Base-by-base conservation (phyloP, 1,284 basidiomycete genomes). In the Puccinia brachypodii region DNA sequence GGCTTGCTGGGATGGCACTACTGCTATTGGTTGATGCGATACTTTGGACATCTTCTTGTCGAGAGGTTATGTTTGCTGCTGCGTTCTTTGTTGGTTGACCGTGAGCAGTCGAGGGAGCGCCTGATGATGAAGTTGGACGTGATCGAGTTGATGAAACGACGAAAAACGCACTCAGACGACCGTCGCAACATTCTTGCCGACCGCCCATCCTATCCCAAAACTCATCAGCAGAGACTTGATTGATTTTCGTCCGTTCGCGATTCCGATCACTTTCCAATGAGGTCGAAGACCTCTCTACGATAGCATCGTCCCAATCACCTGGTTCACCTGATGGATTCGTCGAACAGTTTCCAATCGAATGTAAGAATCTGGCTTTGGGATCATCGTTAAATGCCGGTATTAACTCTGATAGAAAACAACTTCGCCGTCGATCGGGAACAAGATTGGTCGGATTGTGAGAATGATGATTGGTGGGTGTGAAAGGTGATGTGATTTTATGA, bases 201-300 rank as follows among this genome's bases (percentile, higher is more conserved):
- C 93, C 96, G 36, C 92, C 94, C 92, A 98, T 95, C 19, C 94
- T 89, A 87, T 95, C 94, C 93, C 94, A 96, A 87, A 95, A 98
- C 85, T 96, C 94, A 73, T 92, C 92, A 14, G 69, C 85, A 0
- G 83, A 76, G 3, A 87, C 82, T 36, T 82, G 84, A 14, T 84
- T 82, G n/a, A 80, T 72, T 36, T 28, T 62, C 9, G 40, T 44
- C 25, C 68, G 58, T 80, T 80, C 78, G 56, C 83, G 83, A 76
- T 75, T 40, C 38, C 83, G 42, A 42, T 85, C 85, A 19, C 78
- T 82, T 50, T 77, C 73, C 36, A 74, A 60, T n/a, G 79, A 40
- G 68, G 81, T 50, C 16, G 71, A 25, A 36, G 76, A 73, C 25
- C 77, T 25, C 50, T 80, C 78, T 0, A 40, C 22, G 16, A 80